Base-by-base conservation (phyloP, 495 filamentous ascomycete genomes). In the Amphirosellinia nigrospora region DNA sequence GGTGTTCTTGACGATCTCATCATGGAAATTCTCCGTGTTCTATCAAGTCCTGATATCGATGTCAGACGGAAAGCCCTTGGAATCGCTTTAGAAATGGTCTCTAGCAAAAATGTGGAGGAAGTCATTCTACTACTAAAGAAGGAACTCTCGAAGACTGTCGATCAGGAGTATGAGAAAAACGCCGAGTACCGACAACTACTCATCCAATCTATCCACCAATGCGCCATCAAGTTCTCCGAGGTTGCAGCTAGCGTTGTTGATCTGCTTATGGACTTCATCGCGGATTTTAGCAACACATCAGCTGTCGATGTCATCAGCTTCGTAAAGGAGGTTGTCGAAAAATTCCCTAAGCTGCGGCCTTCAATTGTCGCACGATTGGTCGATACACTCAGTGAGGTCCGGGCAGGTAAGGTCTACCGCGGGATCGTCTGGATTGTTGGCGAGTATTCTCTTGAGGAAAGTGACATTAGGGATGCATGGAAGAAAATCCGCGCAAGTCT, bases 81-180 rank as follows among this genome's bases (percentile, higher is more conserved):
- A 55, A 93, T 99, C 74, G 96, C 94, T 11, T 81, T 99, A 80
- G 94, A 98, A 72, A 98, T 99, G 96, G 93, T 98, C 15, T 94
- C 94, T 0, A 97, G 94, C 88, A 97, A 97, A 85, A 99, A 99
- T 72, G 95, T 99, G 7, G 96, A 98, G 78, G 96, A 98, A 74
- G 96, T 98, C 23, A 92, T 98, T 32, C 88, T 97, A 80, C 87
- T 99, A 1, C 86, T 99, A 38, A 98, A 98, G 83, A 98, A 98
- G 78, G 96, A 99, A 80, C 89, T 99, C 52, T 89, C 93, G 48
- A 98, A 98, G 86, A 98, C 96, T 0, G 92, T 98, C 43, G 95
- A 99, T 79, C 95, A 98, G 82, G 93, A 97, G 79, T 98, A 97
- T 82, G 96, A 99, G 82, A 97, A 97, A 89, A 98, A 98, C 82